Conservation (phyloP, 148 eudicot species). For the Pouteria glomerata region DNA sequence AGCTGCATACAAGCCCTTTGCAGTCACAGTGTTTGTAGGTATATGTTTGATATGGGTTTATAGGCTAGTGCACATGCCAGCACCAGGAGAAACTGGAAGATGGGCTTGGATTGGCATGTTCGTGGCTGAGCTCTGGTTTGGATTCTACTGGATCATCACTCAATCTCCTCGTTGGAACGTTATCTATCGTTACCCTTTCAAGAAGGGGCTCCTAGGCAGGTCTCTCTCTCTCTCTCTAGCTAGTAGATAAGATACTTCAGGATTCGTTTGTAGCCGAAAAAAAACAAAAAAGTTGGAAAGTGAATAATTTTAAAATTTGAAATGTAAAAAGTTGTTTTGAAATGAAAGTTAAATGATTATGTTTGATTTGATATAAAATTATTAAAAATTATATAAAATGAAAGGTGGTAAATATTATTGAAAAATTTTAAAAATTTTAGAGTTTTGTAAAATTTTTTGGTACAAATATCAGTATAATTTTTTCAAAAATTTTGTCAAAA, state of each 20-base stretch:
- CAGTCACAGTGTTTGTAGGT: constrained; percentile 11
- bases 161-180: constrained; percentile 31
- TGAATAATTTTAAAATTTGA: too few relatives aligned
- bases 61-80: constrained; percentile 20
- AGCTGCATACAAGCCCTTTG: constrained; percentile 16
- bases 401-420: too few relatives aligned
- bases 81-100: constrained; percentile 9
- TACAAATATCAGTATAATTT: too few relatives aligned
- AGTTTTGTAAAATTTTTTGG: too few relatives aligned
- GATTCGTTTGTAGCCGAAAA: too few relatives aligned
- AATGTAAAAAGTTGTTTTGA: too few relatives aligned
- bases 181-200: constrained; percentile 22
- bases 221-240: background rate
- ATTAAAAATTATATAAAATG: too few relatives aligned
- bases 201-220: constrained; percentile 31
- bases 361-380: too few relatives aligned
- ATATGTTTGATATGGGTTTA: constrained; percentile 22
- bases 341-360: too few relatives aligned
- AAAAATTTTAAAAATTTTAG: too few relatives aligned
- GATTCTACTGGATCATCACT: constrained; percentile 32
- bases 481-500: too few relatives aligned
- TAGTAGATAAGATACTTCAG: background rate
- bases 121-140: constrained; percentile 24
- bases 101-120: constrained; percentile 24
- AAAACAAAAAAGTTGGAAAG: too few relatives aligned